Percentiles rank a stretch among this genome's conserved stretches.
phyloP scores from a whole-genome alignment of 2,329 filamentous ascomycete species.

The Fusarium denticulatum region DNA sequence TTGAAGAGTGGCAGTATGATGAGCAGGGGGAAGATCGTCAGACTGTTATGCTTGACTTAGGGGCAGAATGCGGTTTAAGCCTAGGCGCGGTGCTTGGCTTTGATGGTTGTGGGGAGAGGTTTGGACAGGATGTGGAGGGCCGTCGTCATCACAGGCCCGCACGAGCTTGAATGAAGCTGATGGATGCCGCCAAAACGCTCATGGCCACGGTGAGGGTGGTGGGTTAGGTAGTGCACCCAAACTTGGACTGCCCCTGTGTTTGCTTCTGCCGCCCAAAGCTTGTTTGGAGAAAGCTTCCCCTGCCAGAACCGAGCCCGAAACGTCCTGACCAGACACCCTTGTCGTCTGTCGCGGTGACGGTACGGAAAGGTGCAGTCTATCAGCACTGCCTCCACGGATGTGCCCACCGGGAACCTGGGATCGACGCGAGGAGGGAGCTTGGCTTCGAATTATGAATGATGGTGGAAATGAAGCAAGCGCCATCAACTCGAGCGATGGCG shows the following conservation, averaged over 20 bases:
- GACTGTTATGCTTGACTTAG: slow-evolving; percentile 38
- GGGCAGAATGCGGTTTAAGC: slow-evolving; percentile 41
- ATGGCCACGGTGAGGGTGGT: slow-evolving; percentile 20
- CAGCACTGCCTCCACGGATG: slow-evolving; percentile 46
- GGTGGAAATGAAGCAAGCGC: slow-evolving; percentile 29
- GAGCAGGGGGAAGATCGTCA: slow-evolving; percentile 41
- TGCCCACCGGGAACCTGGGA: slow-evolving; percentile 39
- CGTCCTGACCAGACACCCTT: slow-evolving; percentile 35
- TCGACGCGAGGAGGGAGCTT: slow-evolving; percentile 38
- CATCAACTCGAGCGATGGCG: slow-evolving; percentile 8
- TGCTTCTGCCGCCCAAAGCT: slow-evolving; percentile 44
- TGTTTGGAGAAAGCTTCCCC: slow-evolving; percentile 41
- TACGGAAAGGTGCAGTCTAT: slow-evolving; percentile 24
- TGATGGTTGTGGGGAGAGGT: slow-evolving; percentile 35
- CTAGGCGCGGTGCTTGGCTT: slow-evolving; percentile 42
- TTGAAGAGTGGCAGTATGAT: slow-evolving; percentile 39
- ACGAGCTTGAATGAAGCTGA: slow-evolving; percentile 35
- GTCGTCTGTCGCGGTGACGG: slow-evolving; percentile 39
- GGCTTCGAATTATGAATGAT: slow-evolving; percentile 29
- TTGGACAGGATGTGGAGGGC: slow-evolving; percentile 28
- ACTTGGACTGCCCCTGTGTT: slow-evolving; percentile 34
- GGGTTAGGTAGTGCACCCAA: slow-evolving; percentile 15
- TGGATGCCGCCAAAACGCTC: slow-evolving; percentile 17
- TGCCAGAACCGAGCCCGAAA: slow-evolving; percentile 37
- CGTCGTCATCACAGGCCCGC: slow-evolving; percentile 43